Evolutionary conservation across 805 yeast genomes (phyloP), one percentile per base, ranked within the genome.

Genomic region (Candida maltosa): DNA sequence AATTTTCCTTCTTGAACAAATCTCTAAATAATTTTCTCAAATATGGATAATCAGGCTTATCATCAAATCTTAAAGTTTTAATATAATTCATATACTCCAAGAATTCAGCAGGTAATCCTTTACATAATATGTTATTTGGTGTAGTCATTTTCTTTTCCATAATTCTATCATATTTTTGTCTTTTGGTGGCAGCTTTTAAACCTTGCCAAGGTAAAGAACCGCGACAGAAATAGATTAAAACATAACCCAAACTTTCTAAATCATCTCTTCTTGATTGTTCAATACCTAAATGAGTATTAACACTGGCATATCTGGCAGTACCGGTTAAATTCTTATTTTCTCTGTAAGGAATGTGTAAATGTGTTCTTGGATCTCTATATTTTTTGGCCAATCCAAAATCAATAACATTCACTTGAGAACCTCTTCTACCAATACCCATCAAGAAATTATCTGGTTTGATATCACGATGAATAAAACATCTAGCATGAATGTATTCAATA

Each of bases 141-240:
- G 95, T 87, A 32, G 94, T 79, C 78, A 89, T 79, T 62, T 91
- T 91, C 70, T 86, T 87, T 59, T 91, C 97, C 80, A 91, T 81
- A 51, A 91, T 93, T 43, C 96, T 77, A 65, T 91, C 97, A 63
- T 91, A 91, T 65, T 93, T 91, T 62, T 91, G 97, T 67, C 95
- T 86, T 68, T 91, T 91, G 11, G 96, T 87, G 17, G 91, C 93
- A 26, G 97, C 98, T 64, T 88, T 88, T 53, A 91, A 75, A 4
- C 98, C 98, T 65, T 91, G 98, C 98, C 98, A 91, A 36, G 98
- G 98, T 52, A 91, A 76, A 12, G 95, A 84, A 29, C 98, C 97
- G 39, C 95, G 79, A 62, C 95, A 84, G 58, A 91, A 93, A 65
- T 91, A 91, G 49, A 91, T 86, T 50, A 93, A 73, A 35, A 91